Evolutionary conservation across 768 basidiomycete species (phyloP), one percentile per base, ranked within the genome.

Genomic region (Trametes cubensis): DNA sequence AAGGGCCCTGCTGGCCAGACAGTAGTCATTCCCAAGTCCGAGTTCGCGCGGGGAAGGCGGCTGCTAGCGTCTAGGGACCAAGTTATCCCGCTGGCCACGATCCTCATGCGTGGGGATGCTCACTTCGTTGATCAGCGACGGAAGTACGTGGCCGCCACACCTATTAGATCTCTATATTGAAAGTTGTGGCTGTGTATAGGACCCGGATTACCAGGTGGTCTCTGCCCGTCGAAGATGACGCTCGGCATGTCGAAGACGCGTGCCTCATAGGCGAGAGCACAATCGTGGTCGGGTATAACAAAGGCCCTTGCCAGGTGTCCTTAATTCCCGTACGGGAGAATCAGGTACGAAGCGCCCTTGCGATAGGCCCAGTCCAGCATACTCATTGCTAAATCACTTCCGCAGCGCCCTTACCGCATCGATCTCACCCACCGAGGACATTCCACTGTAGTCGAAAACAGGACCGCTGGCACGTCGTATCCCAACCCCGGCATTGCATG

Each of bases 211-310:
- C 60, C 3, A 45, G 28, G 13, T 66, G 60, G 46, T 68, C 70
- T 6, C 61, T 72, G 28, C 68, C 67, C 40, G 50, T 49, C 30
- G 47, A 52, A 51, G 41, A 55, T 51, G 48, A 60, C 61, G 13
- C 26, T 25, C 42, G 60, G 38, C 79, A 79, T 64, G 81, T 83
- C 55, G 75, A 75, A 47, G 82, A 85, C 64, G 82, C 78, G 21
- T 76, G 78, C 57, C 73, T 79, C 58, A 68, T 81, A 30, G 75
- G 73, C 15, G 72, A 67, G 21, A 28, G 79, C 50, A 77, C 72
- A 20, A 74, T 75, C 34, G 73, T 82, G 53, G 68, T 85, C 62
- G 81, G 77, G 15, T 82, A 78, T 69, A 73, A 66, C 52, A 38
- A 70, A 41, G 79, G 81, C 14, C 73, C 73, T 8, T 72, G 65